phyloP scores from a whole-genome alignment of 1,284 basidiomycete genomes.

The Exobasidium cylindrosporum region DNA sequence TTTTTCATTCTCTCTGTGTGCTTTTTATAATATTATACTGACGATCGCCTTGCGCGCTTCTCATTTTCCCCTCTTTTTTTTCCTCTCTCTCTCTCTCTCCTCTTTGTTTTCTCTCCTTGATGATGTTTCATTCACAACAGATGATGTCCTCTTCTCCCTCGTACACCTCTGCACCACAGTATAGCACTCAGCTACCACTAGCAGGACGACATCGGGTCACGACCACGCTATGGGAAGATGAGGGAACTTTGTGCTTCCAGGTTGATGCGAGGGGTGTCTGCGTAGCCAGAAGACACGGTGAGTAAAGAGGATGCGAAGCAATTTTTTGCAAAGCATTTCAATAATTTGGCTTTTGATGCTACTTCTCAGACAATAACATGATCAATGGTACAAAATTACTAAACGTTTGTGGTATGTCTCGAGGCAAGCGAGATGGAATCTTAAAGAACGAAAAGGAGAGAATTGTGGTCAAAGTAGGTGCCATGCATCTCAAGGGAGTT shows the following conservation, averaged over 20 bases:
- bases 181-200: constrained; percentile 48
- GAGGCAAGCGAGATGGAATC: constrained; percentile 54
- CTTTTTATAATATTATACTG: not conserved
- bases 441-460: constrained; percentile 55
- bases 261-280: constrained; percentile 53
- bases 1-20: not conserved
- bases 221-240: constrained; percentile 54
- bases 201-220: constrained; percentile 52
- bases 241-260: constrained; percentile 54
- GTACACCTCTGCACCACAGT: constrained; percentile 46
- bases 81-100: not conserved
- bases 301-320: constrained; percentile 11
- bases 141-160: constrained; percentile 26
- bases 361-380: constrained; percentile 52
- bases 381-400: constrained; percentile 55
- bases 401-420: constrained; percentile 54
- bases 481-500: constrained; percentile 55
- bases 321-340: not conserved
- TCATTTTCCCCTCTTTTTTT: not conserved
- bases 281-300: constrained; percentile 47
- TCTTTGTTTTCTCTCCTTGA: not conserved
- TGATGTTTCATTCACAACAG: not conserved
- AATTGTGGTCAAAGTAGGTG: constrained; percentile 55
- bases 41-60: not conserved
- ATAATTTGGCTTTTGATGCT: constrained; percentile 4